Evolutionary conservation across 805 yeast genomes (phyloP).

Genomic region (Limtongozyma cylindracea): DNA sequence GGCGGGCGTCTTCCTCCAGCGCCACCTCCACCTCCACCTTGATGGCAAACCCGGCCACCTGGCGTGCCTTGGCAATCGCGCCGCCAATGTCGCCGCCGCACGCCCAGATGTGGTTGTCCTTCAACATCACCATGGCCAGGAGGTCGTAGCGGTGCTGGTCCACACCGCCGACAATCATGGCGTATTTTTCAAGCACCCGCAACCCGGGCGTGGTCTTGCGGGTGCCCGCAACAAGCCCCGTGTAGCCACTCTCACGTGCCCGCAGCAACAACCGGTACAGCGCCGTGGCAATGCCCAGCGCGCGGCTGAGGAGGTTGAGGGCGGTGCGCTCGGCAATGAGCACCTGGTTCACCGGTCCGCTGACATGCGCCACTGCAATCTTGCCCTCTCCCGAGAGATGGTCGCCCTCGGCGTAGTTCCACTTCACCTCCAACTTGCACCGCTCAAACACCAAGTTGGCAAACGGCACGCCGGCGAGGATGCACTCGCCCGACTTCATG

Average conservation of each 20-base stretch:
- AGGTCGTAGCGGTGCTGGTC: conserved; percentile 84
- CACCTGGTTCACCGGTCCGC: conserved; percentile 59
- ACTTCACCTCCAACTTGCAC: conserved; percentile 42
- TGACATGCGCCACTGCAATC: conserved; percentile 49
- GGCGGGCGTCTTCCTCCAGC: conserved; percentile 62
- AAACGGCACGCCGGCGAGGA: conserved; percentile 78
- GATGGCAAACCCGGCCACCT: conserved; percentile 68
- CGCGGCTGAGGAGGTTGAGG: conserved; percentile 54
- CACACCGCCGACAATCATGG: conserved; percentile 89
- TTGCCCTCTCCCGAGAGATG: conserved; percentile 20
- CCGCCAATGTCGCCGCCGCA: conserved; percentile 77
- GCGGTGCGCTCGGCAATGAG: conserved; percentile 73
- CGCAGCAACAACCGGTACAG: conserved; percentile 26
- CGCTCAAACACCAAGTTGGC: conserved; percentile 67
- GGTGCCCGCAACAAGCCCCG: conserved; percentile 83
- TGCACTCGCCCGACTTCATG: conserved; percentile 59
- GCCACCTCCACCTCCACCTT: conserved; percentile 89
- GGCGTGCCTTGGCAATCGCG: conserved; percentile 57
- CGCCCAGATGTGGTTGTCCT: conserved; percentile 85
- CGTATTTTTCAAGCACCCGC: conserved; percentile 68
- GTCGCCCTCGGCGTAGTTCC: conserved; percentile 55
- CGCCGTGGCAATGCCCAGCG: conserved; percentile 74
- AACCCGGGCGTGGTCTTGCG: conserved; percentile 96
- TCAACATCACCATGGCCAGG: conserved; percentile 86
- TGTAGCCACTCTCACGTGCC: conserved; percentile 46